phyloP scores from a whole-genome alignment of 225 moss, liverwort and hornwort species.

The Antitrichia curtipendula region DNA sequence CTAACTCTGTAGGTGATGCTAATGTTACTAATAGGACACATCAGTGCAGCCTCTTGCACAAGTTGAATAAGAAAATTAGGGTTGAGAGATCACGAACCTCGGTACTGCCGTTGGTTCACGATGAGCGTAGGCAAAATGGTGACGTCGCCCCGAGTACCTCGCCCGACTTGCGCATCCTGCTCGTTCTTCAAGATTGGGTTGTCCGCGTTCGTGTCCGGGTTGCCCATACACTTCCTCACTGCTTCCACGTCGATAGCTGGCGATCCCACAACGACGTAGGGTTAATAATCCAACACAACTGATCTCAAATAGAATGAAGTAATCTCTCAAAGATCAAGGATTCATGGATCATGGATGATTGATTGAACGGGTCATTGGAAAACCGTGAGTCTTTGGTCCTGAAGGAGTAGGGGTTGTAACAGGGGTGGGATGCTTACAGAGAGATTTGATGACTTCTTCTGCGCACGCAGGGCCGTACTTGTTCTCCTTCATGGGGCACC shows the following conservation, averaged over 20 bases:
- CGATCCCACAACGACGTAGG: not conserved
- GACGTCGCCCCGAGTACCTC: constrained; percentile 67
- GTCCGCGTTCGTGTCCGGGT: constrained; percentile 36
- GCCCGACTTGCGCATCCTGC: constrained; percentile 71
- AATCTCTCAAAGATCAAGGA: not conserved
- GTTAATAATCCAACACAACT: not conserved
- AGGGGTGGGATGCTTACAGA: constrained; percentile 6
- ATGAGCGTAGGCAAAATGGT: constrained; percentile 89
- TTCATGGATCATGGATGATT: too few species aligned
- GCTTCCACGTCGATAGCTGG: constrained; percentile 34
- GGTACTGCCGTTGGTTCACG: constrained; percentile 73
- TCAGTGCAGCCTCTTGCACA: not conserved
- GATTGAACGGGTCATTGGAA: not conserved
- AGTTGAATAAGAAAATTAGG: not conserved
- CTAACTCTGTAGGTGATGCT: not conserved
- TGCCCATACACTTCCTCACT: constrained; percentile 66
- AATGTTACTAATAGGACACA: not conserved
- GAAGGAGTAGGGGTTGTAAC: not conserved
- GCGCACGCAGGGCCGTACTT: constrained; percentile 61
- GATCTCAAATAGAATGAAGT: not conserved
- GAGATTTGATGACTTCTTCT: constrained; percentile 59
- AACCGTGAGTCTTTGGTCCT: not conserved
- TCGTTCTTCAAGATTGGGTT: constrained; percentile 57
- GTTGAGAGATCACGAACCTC: constrained; percentile 23
- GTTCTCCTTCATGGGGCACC: constrained; percentile 70